Evolutionary conservation across 208 protist species (phyloP), one percentile per base, ranked within the genome.

Genomic region (Naegleria lovaniensis): DNA sequence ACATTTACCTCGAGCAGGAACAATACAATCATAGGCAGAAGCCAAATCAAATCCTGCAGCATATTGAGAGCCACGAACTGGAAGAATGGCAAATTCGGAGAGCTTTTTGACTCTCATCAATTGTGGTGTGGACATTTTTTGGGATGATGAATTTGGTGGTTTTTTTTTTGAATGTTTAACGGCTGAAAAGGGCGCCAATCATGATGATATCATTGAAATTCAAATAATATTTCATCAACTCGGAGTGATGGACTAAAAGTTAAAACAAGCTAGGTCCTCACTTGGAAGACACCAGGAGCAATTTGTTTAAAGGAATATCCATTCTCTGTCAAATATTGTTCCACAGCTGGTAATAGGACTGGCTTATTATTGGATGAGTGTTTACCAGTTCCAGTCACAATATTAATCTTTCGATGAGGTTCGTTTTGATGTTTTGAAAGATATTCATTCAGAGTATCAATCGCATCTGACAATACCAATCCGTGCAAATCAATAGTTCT

Each of bases 1-100:
- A 38, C 11, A 16, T 91, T 88, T 87, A 41, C 52, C 83, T 58
- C 38, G 11, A 0, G 6, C 25, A 55, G 52, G 59, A 48, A 91
- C 39, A 0, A 55, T 29, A 33, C 4, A 19, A 36, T 87, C 90
- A 76, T 85, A 43, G 19, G 90, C 84, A 33, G 36, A 33, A 33
- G 39, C 9, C 38, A 91, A 76, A 55, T 91, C 90, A 87, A 83
- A 88, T 33, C 90, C 90, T 85, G 90, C 90, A 19, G 90, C 87
- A 48, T 36, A 7, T 90, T 83, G 22, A 16, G 87, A 79, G 6
- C 19, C 1, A 83, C 87, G 75, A n/a, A 40, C 39, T 51, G 87
- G 87, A 13, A 90, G 33, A 51, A 51, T 48, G 16, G 87, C 87
- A 41, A 33, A 19, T 90, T 67, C 38, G 6, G 87, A 38, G 11